Conservation (phyloP, 176 grass and related monocot species). For the Zea luxurians region DNA sequence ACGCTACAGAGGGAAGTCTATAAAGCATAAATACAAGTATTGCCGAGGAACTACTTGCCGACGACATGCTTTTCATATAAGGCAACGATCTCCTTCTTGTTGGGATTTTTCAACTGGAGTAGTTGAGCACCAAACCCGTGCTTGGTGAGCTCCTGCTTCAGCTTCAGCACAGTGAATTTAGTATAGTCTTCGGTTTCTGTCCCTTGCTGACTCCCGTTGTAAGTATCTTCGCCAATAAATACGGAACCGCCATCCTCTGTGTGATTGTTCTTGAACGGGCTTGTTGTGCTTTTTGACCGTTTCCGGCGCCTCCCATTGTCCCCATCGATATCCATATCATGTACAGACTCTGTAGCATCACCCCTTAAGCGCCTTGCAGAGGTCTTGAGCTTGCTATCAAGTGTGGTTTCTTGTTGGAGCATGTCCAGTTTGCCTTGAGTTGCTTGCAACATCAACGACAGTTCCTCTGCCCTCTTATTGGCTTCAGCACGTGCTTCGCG, state of each 20-base stretch:
- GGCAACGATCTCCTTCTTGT: slow-evolving; percentile 90
- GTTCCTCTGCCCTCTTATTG: slow-evolving; percentile 72
- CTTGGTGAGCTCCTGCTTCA: slow-evolving; percentile 95
- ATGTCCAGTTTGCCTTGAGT: slow-evolving; percentile 92
- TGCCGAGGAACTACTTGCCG: slow-evolving; percentile 34
- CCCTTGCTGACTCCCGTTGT: slow-evolving; percentile 55
- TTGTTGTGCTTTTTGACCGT: slow-evolving; percentile 86
- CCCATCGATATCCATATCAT: slow-evolving; percentile 83
- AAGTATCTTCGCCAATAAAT: slow-evolving; percentile 52
- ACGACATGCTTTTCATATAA: slow-evolving; percentile 89
- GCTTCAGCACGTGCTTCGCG: slow-evolving; percentile 74
- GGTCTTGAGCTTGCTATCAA: slow-evolving; percentile 78
- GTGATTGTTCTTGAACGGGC: slow-evolving; percentile 64
- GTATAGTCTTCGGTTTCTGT: slow-evolving; percentile 63
- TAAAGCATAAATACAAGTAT: not conserved
- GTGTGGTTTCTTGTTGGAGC: slow-evolving; percentile 88
- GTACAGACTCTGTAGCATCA: slow-evolving; percentile 85
- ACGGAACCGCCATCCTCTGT: slow-evolving; percentile 84
- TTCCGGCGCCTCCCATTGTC: slow-evolving; percentile 64
- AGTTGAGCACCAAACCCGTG: slow-evolving; percentile 84
- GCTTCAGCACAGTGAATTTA: slow-evolving; percentile 71
- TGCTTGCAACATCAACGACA: slow-evolving; percentile 88
- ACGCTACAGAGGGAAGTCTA: slow-evolving; percentile 16
- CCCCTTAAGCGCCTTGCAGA: slow-evolving; percentile 63
- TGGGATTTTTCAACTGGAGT: slow-evolving; percentile 82